Percentiles rank a stretch among this genome's conserved stretches.
Evolutionary conservation across 2,329 filamentous ascomycete genomes (phyloP).

Genomic region (Pezicula carpinea): DNA sequence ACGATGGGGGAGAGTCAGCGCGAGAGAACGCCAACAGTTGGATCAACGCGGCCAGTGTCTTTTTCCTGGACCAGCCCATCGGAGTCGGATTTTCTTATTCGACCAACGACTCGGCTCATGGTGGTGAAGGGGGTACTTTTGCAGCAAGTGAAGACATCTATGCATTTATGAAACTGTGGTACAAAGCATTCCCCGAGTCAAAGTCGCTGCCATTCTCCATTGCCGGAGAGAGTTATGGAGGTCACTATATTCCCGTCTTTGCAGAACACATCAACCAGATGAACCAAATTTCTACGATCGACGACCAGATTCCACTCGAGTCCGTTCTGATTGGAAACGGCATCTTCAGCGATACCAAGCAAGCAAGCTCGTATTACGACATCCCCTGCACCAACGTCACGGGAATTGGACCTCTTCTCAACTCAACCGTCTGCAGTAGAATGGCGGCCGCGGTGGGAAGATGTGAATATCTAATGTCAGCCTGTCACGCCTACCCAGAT

Average conservation of each 20-base stretch:
- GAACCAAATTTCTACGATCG: constrained; percentile 25
- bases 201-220: constrained; percentile 5
- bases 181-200: constrained; percentile 3
- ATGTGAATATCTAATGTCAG: constrained; percentile 14
- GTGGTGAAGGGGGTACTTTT: constrained; percentile 12
- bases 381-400: constrained; percentile 19
- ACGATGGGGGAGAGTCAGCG: constrained; percentile 32
- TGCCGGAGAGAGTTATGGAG: constrained; percentile 19
- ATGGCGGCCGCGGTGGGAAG: constrained; percentile 12
- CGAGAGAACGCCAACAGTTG: constrained; percentile 33
- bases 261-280: constrained; percentile 14
- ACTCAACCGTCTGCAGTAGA: constrained; percentile 7
- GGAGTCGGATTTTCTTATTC: constrained; percentile 35
- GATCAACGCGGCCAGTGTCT: constrained; percentile 34
- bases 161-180: constrained; percentile 19
- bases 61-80: constrained; percentile 34
- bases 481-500: constrained; percentile 12
- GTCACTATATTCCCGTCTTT: constrained; percentile 36
- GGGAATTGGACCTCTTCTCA: constrained; percentile 15
- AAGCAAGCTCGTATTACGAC: constrained; percentile 52
- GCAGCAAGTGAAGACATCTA: constrained; percentile 20
- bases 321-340: constrained; percentile 50
- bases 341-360: constrained; percentile 48
- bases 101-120: constrained; percentile 11
- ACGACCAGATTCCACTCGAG: constrained; percentile 40